These are phyloP conservation scores for Lasiosphaeria ovina DNA, from an alignment of 495 filamentous ascomycete species.

Conservation along the genomic window DNA sequence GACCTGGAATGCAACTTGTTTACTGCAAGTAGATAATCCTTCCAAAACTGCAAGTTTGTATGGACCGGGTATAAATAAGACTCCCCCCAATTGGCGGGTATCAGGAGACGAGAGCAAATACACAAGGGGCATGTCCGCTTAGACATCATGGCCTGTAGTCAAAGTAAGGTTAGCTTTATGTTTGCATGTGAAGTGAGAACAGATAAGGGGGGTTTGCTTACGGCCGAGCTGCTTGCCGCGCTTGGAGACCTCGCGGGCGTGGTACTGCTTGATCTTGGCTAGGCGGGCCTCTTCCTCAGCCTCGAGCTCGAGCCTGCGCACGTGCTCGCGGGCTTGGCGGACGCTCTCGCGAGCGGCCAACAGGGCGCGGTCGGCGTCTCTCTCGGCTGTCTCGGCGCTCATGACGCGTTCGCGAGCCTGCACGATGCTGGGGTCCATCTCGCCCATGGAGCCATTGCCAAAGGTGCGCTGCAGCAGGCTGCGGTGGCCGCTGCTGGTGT, in stretches of 20 bases:
- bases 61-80: too few species aligned
- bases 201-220: conserved; percentile 32
- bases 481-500: conserved; percentile 25
- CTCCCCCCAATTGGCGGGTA: too few species aligned
- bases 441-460: conserved; percentile 39
- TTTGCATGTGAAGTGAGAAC: background rate
- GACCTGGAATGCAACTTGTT: too few species aligned
- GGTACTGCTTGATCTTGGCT: conserved; percentile 65
- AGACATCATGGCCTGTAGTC: conserved; percentile 11
- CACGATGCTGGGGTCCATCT: conserved; percentile 58
- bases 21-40: too few species aligned
- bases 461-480: conserved; percentile 43
- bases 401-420: conserved; percentile 57
- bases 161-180: background rate
- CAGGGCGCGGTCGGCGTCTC: conserved; percentile 61
- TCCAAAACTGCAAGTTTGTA: too few species aligned
- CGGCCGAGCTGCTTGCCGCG: conserved; percentile 63
- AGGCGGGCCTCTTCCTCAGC: conserved; percentile 57
- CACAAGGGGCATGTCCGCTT: background rate
- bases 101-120: too few species aligned
- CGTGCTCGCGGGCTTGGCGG: conserved; percentile 59
- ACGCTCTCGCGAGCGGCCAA: conserved; percentile 55
- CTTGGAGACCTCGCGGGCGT: conserved; percentile 62
- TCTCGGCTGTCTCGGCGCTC: conserved; percentile 58
- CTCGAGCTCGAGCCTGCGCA: conserved; percentile 60